phyloP scores from a whole-genome alignment of 2,329 filamentous ascomycete species.

The Stagonosporopsis cucurbitacearum region DNA sequence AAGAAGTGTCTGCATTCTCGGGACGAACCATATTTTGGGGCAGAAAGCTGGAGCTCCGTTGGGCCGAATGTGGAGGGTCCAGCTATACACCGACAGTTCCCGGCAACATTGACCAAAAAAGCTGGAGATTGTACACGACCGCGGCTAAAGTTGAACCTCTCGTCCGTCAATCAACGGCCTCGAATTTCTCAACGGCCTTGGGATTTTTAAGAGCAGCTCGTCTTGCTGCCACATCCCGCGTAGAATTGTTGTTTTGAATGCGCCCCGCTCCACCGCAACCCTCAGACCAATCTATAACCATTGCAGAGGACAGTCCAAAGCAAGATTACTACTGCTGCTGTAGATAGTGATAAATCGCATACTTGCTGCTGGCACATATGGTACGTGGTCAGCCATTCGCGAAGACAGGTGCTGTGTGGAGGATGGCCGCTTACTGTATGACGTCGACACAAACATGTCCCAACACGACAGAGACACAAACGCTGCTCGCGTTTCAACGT shows the following conservation, averaged over 20 bases:
- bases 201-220: conserved; percentile 4
- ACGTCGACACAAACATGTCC: background rate
- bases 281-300: background rate
- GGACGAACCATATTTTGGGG: conserved; percentile 26
- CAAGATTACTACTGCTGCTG: background rate
- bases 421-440: background rate
- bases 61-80: conserved; percentile 16
- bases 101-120: conserved; percentile 13
- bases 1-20: conserved; percentile 10
- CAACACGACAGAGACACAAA: too few relatives aligned
- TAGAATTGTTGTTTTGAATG: background rate
- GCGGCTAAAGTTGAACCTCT: conserved; percentile 18
- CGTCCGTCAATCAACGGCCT: conserved; percentile 13
- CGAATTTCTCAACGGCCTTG: conserved; percentile 3
- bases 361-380: background rate
- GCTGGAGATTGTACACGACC: conserved; percentile 12
- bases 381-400: background rate
- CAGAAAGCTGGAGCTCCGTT: conserved; percentile 23
- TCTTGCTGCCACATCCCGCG: background rate
- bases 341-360: background rate
- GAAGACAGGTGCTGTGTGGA: background rate
- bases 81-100: conserved; percentile 10
- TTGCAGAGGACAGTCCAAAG: too few relatives aligned
- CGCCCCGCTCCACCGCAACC: background rate
- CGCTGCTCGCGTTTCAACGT: too few relatives aligned